These are phyloP conservation scores for Penicillium pancosmium DNA, from an alignment of 495 filamentous ascomycete species.

Conservation along the genomic window DNA sequence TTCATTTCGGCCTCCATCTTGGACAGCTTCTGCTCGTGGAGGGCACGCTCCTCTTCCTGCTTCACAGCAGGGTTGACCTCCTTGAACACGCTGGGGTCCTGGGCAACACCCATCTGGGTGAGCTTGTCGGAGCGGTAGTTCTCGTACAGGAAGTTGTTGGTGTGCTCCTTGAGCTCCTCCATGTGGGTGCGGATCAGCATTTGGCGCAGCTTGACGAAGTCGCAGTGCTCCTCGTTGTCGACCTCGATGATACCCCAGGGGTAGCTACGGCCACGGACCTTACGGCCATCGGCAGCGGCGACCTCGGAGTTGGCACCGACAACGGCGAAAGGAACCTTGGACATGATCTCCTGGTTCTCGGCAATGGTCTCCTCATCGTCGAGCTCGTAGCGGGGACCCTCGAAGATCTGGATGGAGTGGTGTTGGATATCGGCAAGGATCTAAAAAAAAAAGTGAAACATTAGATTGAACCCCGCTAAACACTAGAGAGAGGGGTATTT, in stretches of 20 bases:
- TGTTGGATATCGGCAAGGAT: conserved; percentile 96
- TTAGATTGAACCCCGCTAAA: conserved; percentile 8
- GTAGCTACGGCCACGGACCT: conserved; percentile 93
- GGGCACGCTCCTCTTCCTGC: conserved; percentile 96
- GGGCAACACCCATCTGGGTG: conserved; percentile 94
- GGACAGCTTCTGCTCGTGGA: conserved; percentile 98
- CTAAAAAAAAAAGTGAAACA: conserved; percentile 45
- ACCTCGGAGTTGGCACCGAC: conserved; percentile 96
- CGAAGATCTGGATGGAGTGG: conserved; percentile 97
- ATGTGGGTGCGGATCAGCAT: conserved; percentile 99
- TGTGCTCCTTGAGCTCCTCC: conserved; percentile 99
- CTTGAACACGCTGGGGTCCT: conserved; percentile 99
- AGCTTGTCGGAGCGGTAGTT: conserved; percentile 99
- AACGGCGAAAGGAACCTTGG: conserved; percentile 97
- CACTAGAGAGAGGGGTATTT: background rate
- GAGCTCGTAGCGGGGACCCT: conserved; percentile 96
- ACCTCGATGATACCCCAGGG: conserved; percentile 99
- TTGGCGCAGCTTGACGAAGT: conserved; percentile 98
- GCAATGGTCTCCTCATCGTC: conserved; percentile 99
- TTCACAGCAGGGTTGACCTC: conserved; percentile 99
- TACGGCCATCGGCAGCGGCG: conserved; percentile 85
- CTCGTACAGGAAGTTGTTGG: conserved; percentile 97
- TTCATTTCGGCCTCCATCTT: conserved; percentile 99
- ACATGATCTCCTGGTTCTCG: conserved; percentile 99
- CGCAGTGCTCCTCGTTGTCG: conserved; percentile 99